Base-by-base conservation (phyloP, 2,329 filamentous ascomycete genomes). In the Penicillium psychrosexuale region DNA sequence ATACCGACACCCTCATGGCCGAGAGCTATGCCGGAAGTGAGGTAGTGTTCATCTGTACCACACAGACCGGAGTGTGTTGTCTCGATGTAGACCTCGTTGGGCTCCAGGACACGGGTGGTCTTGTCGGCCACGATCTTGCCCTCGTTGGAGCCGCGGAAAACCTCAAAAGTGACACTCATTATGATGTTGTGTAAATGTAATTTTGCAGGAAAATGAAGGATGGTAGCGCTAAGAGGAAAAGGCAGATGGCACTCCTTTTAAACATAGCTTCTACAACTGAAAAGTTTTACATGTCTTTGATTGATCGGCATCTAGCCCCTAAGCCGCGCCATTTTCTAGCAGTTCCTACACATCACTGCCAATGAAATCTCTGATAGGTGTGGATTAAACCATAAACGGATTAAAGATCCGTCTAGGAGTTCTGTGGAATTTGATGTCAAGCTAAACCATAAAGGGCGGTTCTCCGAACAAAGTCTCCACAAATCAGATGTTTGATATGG, bases 1-100 rank as follows among this genome's bases (percentile, higher is more conserved):
- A 81, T 62, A 46, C 82, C 82, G 31, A 78, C 77, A 53, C 81
- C 82, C 63, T 84, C 81, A 68, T 84, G 81, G 43, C 81, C 81
- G 28, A 83, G 74, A 3, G 53, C 69, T 31, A 63, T 45, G 17
- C 60, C 59, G 13, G 63, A 57, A 19, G 59, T 55, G 43, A 67
- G 38, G 44, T 30, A 66, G 51, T 66, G 64, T 52, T 67, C 57
- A 28, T 68, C 65, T 11, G 65, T 67, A 24, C 63, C 61, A 36
- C 66, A 68, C 3, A 68, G 60, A n/a, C 66, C 65, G 19, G 66
- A 68, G 42, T 65, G 61, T 5, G 64, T 66, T 19, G 63, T 66
- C 48, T 67, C 61, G 33, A 66, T 63, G 28, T 56, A 67, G 24
- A 65, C 62, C 40, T 66, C 64, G 24, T 64, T 66, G 38, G 36